phyloP scores from a whole-genome alignment of 2,329 filamentous ascomycete genomes.

The Xylaria digitata region DNA sequence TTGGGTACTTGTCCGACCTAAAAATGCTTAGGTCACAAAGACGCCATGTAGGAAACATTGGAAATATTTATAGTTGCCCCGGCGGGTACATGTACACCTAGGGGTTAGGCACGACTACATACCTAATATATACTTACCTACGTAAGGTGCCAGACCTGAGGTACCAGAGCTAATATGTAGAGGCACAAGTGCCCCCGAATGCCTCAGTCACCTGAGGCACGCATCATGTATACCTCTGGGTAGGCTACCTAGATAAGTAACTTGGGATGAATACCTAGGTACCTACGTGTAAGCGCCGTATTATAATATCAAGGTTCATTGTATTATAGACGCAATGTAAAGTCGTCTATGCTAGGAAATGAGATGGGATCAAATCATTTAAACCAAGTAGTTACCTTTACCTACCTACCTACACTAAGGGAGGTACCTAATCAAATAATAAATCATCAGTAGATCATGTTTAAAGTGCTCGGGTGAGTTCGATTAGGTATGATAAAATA shows the following conservation, averaged over 20 bases:
- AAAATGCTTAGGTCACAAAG: slow-evolving; percentile 27
- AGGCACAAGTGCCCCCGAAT: not conserved
- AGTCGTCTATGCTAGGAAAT: no score
- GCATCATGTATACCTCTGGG: not conserved
- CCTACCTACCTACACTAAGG: no score
- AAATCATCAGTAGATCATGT: no score
- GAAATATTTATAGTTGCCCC: not conserved
- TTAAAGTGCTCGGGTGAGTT: no score
- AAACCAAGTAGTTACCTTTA: no score
- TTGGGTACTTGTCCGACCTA: not conserved
- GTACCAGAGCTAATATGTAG: not conserved
- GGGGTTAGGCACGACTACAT: slow-evolving; percentile 27
- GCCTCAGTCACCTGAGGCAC: not conserved
- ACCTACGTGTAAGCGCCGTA: no score
- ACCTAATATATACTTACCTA: not conserved
- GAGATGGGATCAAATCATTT: no score
- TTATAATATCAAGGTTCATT: no score
- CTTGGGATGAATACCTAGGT: no score
- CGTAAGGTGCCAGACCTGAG: not conserved
- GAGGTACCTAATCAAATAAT: no score
- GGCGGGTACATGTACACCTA: not conserved
- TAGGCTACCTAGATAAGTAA: not conserved
- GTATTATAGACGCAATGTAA: no score
- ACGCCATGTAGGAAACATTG: slow-evolving; percentile 18
- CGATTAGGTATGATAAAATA: not conserved